These are phyloP conservation scores for Penicillium sp. DNA, from an alignment of 2,329 filamentous ascomycete species.

Conservation along the genomic window DNA sequence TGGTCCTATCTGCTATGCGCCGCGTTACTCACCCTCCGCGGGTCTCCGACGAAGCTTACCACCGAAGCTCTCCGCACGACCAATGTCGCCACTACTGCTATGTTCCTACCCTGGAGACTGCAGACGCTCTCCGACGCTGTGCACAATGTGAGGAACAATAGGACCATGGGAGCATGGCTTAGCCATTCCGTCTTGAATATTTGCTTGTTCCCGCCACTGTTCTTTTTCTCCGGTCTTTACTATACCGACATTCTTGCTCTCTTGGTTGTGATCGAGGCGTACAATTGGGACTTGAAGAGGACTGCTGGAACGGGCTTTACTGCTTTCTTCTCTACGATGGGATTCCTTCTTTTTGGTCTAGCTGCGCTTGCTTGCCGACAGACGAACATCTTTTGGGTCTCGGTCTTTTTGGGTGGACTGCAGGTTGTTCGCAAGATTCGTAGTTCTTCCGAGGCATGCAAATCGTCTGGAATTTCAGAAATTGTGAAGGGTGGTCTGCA, in stretches of 20 bases:
- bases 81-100: slow-evolving; percentile 38
- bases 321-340: slow-evolving; percentile 26
- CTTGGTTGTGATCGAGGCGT: slow-evolving; percentile 69
- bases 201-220: slow-evolving; percentile 81
- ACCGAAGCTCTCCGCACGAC: slow-evolving; percentile 38
- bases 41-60: slow-evolving; percentile 33
- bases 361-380: slow-evolving; percentile 77
- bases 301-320: slow-evolving; percentile 18
- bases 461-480: slow-evolving; percentile 27
- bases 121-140: slow-evolving; percentile 55
- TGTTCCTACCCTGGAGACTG: slow-evolving; percentile 51
- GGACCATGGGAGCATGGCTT: slow-evolving; percentile 33
- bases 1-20: slow-evolving; percentile 50
- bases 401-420: slow-evolving; percentile 49
- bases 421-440: slow-evolving; percentile 41
- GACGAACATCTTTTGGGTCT: slow-evolving; percentile 96
- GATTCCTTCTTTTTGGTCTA: slow-evolving; percentile 60
- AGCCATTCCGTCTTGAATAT: slow-evolving; percentile 68
- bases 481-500: slow-evolving; percentile 35
- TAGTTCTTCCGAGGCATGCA: slow-evolving; percentile 26
- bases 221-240: slow-evolving; percentile 94
- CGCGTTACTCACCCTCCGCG: slow-evolving; percentile 22
- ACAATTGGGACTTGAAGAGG: slow-evolving; percentile 53
- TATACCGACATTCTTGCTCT: slow-evolving; percentile 92
- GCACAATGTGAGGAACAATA: slow-evolving; percentile 33